These are phyloP conservation scores for Triticum urartu DNA, from an alignment of 176 grass and related monocot genomes.

Conservation along the genomic window DNA sequence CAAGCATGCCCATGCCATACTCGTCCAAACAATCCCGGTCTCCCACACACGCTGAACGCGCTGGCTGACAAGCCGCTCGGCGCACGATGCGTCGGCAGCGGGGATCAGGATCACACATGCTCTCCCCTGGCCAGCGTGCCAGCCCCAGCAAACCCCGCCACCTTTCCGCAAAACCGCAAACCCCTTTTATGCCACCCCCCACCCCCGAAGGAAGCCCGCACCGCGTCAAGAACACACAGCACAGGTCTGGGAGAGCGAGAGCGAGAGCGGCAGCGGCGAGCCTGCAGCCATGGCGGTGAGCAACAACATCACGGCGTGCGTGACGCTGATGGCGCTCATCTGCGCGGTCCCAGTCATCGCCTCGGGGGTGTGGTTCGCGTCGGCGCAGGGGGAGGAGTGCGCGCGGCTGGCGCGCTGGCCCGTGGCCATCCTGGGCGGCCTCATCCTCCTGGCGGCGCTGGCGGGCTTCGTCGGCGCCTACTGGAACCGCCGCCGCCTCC, in stretches of 20 bases:
- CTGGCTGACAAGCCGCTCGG: not conserved
- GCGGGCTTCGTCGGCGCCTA: slow-evolving; percentile 89
- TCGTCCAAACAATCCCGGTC: not conserved
- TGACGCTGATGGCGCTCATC: slow-evolving; percentile 75
- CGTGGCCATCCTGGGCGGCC: slow-evolving; percentile 69
- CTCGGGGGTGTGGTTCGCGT: slow-evolving; percentile 78
- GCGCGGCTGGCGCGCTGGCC: slow-evolving; percentile 84
- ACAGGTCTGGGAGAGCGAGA: not conserved
- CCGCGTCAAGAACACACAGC: not conserved
- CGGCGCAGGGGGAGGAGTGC: slow-evolving; percentile 80
- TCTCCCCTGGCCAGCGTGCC: not conserved
- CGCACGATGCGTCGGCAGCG: not conserved
- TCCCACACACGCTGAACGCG: not conserved
- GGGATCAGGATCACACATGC: not conserved
- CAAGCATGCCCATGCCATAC: not conserved
- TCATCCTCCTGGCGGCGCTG: slow-evolving; percentile 77
- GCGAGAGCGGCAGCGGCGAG: not conserved
- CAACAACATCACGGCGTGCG: slow-evolving; percentile 91
- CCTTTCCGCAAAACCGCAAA: slow-evolving; percentile 1
- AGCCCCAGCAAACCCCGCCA: not conserved
- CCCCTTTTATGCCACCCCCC: slow-evolving; percentile 5
- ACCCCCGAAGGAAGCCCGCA: not conserved
- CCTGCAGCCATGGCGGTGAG: slow-evolving; percentile 62
- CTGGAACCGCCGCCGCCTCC: slow-evolving; percentile 79
- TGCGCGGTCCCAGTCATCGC: slow-evolving; percentile 85